Base-by-base conservation (phyloP, 371 early-diverging fungal species). In the Zychaea mexicana region DNA sequence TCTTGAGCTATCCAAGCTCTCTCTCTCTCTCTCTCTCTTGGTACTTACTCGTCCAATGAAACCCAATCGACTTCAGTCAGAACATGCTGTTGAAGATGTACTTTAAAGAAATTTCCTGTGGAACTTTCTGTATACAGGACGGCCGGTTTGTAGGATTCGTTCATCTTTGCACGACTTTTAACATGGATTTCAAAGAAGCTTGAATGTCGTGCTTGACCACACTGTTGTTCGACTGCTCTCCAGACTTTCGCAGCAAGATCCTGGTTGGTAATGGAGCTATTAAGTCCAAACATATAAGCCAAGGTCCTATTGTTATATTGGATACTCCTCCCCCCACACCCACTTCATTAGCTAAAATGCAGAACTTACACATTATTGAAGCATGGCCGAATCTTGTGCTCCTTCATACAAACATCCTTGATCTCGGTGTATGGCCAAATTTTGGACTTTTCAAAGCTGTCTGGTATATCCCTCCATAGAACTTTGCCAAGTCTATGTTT, bases 401-500 rank as follows among this genome's bases (percentile, higher is more conserved):
- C 76, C 19, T 70, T 69, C 54, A 73, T 60, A 1, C 72, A 42
- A 17, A 82, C 57, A 60, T 81, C 78, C 22, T 73, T 73, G 9
- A 84, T 65, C 30, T 79, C 76, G 5, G 64, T 49, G 33, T 61
- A 73, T 8, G 67, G 61, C 84, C 84, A 84, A 12, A 80, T 59
- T 9, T 36, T 49, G 1, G 53, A 57, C 13, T 49, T 31, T 15
- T 52, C 57, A 2, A 72, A 39, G 4, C 60, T 66, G 1, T 59
- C 32, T 6, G 61, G 22, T 7, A 73, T 24, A 26, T 78, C 61
- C 2, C 47, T 45, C 77, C 81, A 82, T 2, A 80, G 15, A 0
- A 78, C 67, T 49, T 82, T 82, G 7, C 84, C 84, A 13, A 80
- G 53, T 52, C 83, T 83, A 64, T 31, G 27, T 26, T 56, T n/a